Evolutionary conservation across 768 basidiomycete species (phyloP).

Genomic region (Mycena sanguinolenta): DNA sequence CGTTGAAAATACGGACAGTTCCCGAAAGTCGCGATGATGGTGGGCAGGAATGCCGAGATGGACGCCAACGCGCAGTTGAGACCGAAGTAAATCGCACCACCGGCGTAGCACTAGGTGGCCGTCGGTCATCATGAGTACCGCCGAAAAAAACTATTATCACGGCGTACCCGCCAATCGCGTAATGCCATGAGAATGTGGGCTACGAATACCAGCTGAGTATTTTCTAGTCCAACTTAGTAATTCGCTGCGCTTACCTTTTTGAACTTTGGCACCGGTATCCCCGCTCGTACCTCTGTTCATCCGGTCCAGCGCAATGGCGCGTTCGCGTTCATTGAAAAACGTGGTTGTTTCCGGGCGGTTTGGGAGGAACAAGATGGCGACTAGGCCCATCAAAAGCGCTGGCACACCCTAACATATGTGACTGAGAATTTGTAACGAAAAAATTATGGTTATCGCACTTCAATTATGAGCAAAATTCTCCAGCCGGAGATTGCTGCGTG

Average conservation of each 20-base stretch:
- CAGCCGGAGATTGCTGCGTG: conserved; percentile 63
- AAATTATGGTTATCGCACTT: conserved; percentile 53
- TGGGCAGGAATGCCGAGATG: conserved; percentile 86
- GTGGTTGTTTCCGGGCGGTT: conserved; percentile 68
- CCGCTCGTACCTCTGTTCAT: conserved; percentile 76
- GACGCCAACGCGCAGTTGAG: conserved; percentile 84
- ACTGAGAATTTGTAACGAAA: not conserved
- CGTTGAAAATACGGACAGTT: conserved; percentile 62
- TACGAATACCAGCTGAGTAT: conserved; percentile 39
- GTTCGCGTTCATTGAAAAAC: conserved; percentile 58
- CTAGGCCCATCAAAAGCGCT: conserved; percentile 71
- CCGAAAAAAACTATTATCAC: not conserved
- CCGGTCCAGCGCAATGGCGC: conserved; percentile 74
- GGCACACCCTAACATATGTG: conserved; percentile 68
- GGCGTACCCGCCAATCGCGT: conserved; percentile 75
- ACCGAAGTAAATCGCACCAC: conserved; percentile 83
- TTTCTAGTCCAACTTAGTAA: not conserved
- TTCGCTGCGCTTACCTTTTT: conserved; percentile 62
- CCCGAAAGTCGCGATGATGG: conserved; percentile 82
- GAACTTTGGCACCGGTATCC: conserved; percentile 74
- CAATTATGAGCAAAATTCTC: conserved; percentile 81
- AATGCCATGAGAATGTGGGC: conserved; percentile 76
- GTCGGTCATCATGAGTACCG: conserved; percentile 5
- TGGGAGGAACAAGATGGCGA: conserved; percentile 63
- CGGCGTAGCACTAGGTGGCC: conserved; percentile 67